Base-by-base conservation (phyloP, 768 basidiomycete genomes). In the Hortiboletus flavorubellus region DNA sequence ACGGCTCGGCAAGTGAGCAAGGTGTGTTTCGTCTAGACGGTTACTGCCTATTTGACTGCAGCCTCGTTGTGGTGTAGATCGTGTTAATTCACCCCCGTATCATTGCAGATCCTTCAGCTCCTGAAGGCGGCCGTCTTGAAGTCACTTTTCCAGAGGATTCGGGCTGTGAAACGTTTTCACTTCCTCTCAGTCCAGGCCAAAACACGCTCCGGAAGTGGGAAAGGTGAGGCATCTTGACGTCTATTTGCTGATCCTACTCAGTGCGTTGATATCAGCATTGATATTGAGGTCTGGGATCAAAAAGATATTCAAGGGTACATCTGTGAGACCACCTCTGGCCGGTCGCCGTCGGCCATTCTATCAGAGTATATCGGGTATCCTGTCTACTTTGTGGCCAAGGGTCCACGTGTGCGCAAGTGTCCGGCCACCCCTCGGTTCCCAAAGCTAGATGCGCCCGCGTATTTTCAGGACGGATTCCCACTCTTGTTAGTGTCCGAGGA, bases 391-490 rank as follows among this genome's bases (percentile, higher is more conserved):
- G 73, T 86, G 35, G 79, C 78, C 73, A 91, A 90, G 65, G 89
- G 89, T 16, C 80, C 81, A 1, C 68, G 69, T 21, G 73, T 76
- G 29, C 83, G 89, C 9, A 54, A 52, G 1, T 79, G 81, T 48
- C 72, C 70, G 26, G 76, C 84, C 10, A 85, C 87, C 2, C 29
- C 51, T 7, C 69, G 75, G 21, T 86, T 84, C 60, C 87, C 88
- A 6, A 64, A 78, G n/a, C 70, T 89, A 48, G 70, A 79, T 30
- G 82, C 80, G 4, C 79, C 76, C 14, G 72, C 80, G 5, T 73
- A 78, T 55, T 89, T 79, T 66, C 86, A 90, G 68, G 89, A 91
- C 58, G 83, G 81, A 51, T 91, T 82, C 64, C 89, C 89, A 1
- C 62, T 92, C 46, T 70, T 89, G 34, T 63, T 91, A 7, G 72